Conservation (phyloP, 306 rosid species). For the Casuarina cunninghamiana region DNA sequence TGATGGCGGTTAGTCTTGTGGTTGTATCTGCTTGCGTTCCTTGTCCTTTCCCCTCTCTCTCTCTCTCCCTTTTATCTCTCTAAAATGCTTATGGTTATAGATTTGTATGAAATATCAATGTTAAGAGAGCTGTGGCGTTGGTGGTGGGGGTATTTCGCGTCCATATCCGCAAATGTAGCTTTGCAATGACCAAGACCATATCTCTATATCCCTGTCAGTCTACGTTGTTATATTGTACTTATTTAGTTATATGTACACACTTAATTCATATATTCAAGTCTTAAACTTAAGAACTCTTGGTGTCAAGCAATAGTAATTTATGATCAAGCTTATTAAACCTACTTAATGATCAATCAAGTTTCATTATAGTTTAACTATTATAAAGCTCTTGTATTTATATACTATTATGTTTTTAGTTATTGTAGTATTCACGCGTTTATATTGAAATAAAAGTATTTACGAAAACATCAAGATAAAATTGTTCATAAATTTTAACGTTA, state of each 20-base stretch:
- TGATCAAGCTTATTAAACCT: too few species aligned
- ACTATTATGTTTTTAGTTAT: too few species aligned
- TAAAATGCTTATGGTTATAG: not conserved
- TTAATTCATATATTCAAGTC: not conserved
- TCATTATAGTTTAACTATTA: too few species aligned
- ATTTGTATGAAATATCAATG: not conserved
- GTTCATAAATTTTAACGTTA: too few species aligned
- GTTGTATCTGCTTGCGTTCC: not conserved
- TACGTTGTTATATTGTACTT: not conserved
- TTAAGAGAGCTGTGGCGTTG: constrained; percentile 2
- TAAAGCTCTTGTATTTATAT: too few species aligned
- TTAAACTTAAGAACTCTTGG: too few species aligned
- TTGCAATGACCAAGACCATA: constrained; percentile 32
- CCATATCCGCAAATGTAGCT: constrained; percentile 36
- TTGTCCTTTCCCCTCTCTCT: not conserved
- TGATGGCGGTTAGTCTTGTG: not conserved
- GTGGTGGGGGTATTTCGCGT: not conserved
- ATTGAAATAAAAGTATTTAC: too few species aligned
- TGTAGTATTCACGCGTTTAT: too few species aligned
- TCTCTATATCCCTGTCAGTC: not conserved
- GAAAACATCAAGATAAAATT: too few species aligned
- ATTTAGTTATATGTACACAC: not conserved
- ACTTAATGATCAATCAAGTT: too few species aligned
- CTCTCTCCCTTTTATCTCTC: not conserved
- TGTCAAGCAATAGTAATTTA: too few species aligned